phyloP scores from a whole-genome alignment of 2,329 filamentous ascomycete genomes.

The Venturia carpophila region DNA sequence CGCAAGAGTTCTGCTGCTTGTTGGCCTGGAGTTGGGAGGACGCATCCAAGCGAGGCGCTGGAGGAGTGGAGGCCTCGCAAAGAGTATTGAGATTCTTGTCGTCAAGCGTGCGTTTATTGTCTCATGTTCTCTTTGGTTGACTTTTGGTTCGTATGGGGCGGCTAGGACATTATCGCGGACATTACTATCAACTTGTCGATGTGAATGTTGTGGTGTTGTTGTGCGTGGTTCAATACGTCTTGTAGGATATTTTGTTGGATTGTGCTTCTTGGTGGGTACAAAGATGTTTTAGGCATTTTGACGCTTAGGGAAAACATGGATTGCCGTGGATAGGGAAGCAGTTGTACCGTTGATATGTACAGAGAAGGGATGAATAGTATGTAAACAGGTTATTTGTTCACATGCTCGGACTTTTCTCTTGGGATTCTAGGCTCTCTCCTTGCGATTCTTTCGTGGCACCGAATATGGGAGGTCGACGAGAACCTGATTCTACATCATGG shows the following conservation, averaged over 20 bases:
- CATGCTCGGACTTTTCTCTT: background rate
- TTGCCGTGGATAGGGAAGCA: background rate
- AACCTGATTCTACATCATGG: no score
- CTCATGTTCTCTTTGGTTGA: background rate
- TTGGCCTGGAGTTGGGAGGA: conserved; percentile 16
- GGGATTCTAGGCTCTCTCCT: background rate
- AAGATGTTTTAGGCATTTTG: background rate
- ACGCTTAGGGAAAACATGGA: background rate
- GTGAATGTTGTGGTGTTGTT: background rate
- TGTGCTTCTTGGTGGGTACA: background rate
- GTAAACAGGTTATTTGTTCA: background rate
- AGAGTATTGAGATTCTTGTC: background rate
- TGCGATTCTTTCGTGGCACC: no score
- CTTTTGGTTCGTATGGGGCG: background rate
- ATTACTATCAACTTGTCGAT: background rate
- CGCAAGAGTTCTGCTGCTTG: conserved; percentile 14
- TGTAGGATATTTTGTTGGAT: conserved; percentile 14
- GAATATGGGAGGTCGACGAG: no score
- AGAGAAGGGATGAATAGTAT: conserved; percentile 1
- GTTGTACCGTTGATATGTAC: background rate
- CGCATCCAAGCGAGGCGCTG: conserved; percentile 5
- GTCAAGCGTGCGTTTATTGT: background rate
- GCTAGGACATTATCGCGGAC: background rate
- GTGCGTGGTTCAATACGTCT: background rate
- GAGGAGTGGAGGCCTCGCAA: conserved; percentile 12